Evolutionary conservation across 192 early-diverging fungal species (phyloP), one percentile per base, ranked within the genome.

Genomic region (Coemansia sp.): DNA sequence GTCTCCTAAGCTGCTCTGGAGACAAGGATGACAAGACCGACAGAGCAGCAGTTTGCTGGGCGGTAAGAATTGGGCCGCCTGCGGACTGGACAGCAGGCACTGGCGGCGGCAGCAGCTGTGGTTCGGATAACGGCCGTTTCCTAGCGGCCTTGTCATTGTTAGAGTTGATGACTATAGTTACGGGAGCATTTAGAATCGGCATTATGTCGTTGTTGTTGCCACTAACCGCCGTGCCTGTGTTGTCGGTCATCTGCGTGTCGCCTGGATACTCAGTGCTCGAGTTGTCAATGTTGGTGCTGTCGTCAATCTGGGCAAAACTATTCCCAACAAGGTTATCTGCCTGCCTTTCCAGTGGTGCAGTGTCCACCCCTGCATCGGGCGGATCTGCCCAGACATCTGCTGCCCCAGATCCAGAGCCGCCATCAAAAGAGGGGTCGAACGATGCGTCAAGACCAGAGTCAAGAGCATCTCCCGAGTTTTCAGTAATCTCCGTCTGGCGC

Each of bases 121-220:
- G 39, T 5, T 9, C 49, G 8, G 41, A 11, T 16, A 18, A 0
- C 42, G 51, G 52, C 9, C 19, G 36, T 13, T 19, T 41, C 6
- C 43, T 61, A 21, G 10, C 39, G 26, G 41, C n/a, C 36, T 45
- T 41, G 11, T 55, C 41, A 46, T 58, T 32, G 52, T 65, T 42
- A 40, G 48, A 61, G 67, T 65, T 80, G 58, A 80, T 72, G 37
- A 80, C 75, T n/a, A 80, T 73, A 0, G 78, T 80, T 8, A 80
- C 78, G 3, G 78, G 78, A 0, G 78, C 78, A n/a, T 80, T 80
- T 16, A 80, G 75, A 10, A 80, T 80, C n/a, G 78, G 78, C 73
- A 72, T 72, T 13, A 80, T 68, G 21, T 75, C 73, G 67, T 80
- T 80, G 56, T 75, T 75, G 70, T 80, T 72, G 15, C 78, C 78